A percentile compares a stretch with the other conserved stretches of the same genome.
Conservation (phyloP, 192 early-diverging fungal genomes). For the Gaertneriomyces semiglobifer region DNA sequence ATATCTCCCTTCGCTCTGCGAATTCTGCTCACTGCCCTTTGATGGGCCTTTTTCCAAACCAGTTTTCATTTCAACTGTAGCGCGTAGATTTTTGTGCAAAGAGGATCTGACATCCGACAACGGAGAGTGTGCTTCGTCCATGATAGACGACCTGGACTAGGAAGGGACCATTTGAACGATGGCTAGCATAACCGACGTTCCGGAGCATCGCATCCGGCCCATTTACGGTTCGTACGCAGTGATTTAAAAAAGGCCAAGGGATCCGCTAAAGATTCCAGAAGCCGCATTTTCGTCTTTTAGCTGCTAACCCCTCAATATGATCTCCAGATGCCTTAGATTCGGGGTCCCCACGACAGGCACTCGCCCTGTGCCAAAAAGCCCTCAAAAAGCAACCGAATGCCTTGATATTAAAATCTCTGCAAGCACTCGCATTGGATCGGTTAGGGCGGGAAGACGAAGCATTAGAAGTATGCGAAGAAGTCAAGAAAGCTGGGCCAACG, state of each 20-base stretch:
- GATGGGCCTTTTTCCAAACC: too few species aligned
- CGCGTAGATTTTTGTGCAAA: too few species aligned
- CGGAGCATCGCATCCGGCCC: conserved; percentile 52
- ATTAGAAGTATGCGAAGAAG: conserved; percentile 54
- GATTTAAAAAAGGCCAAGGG: background rate
- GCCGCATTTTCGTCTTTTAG: conserved; percentile 1
- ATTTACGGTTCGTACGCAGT: conserved; percentile 50
- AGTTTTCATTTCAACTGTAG: too few species aligned
- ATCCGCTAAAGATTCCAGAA: conserved; percentile 1
- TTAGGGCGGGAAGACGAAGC: conserved; percentile 65
- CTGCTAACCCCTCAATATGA: background rate
- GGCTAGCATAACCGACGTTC: conserved; percentile 11
- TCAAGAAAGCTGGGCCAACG: conserved; percentile 57
- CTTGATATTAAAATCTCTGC: conserved; percentile 68
- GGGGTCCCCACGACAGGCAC: conserved; percentile 46
- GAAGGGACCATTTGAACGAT: background rate
- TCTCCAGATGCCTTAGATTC: conserved; percentile 46
- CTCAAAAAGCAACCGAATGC: conserved; percentile 69
- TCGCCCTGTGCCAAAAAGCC: conserved; percentile 60
- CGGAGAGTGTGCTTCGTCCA: background rate
- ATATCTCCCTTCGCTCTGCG: too few species aligned
- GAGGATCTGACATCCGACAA: background rate
- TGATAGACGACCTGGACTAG: background rate
- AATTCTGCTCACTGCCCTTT: too few species aligned
- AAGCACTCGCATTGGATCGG: conserved; percentile 66